Evolutionary conservation across 2,329 filamentous ascomycete genomes (phyloP).

Genomic region (Cladosporium oxysporum): DNA sequence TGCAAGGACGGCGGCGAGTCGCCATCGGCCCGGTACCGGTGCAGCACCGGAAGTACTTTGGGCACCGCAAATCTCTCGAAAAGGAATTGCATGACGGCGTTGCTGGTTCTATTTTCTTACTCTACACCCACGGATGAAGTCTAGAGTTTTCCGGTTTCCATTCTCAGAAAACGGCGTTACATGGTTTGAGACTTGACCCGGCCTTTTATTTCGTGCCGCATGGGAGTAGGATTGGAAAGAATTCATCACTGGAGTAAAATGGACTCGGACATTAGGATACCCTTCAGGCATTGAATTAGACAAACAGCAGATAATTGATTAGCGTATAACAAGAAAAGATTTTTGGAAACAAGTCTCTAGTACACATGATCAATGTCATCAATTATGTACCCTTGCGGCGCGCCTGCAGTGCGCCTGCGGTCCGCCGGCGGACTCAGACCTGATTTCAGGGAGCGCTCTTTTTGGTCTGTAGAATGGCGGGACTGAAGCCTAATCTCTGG

Average conservation of each 20-base stretch:
- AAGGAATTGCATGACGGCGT: conserved; percentile 2
- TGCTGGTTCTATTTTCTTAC: neutral
- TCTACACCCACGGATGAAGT: neutral
- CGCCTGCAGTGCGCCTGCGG: neutral
- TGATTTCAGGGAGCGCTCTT: neutral
- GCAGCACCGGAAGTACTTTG: neutral
- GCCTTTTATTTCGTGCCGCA: neutral
- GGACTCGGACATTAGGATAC: conserved; percentile 1
- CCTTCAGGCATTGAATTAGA: conserved; percentile 6
- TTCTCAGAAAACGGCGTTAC: neutral
- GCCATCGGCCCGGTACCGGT: neutral
- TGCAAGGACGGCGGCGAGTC: neutral
- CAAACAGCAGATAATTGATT: conserved; percentile 2
- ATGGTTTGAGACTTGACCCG: neutral
- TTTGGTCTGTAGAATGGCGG: neutral
- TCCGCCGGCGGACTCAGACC: neutral
- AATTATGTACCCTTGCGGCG: neutral
- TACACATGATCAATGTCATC: neutral
- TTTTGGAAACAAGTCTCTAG: neutral
- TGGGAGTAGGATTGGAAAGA: neutral
- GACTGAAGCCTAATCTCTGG: too few species aligned
- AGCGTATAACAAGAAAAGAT: neutral
- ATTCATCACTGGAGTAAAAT: neutral
- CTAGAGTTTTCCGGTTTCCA: neutral
- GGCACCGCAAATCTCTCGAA: neutral